Evolutionary conservation across 495 filamentous ascomycete species (phyloP).

Genomic region (Friedmanniomyces simplex): DNA sequence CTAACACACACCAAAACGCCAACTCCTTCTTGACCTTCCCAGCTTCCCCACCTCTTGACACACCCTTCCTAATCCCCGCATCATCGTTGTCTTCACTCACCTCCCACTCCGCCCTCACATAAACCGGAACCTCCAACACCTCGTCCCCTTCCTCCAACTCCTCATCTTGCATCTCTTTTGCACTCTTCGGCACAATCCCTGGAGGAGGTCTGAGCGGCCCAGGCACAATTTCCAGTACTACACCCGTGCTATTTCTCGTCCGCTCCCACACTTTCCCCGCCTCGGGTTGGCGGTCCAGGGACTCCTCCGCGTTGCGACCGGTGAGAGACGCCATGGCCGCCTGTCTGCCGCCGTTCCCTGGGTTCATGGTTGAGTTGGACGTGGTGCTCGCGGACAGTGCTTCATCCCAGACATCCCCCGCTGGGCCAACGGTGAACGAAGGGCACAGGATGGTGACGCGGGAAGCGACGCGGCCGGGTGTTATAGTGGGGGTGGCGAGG

Average conservation of each 20-base stretch:
- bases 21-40: constrained; percentile 62
- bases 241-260: constrained; percentile 87
- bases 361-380: background rate
- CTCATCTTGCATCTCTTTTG: constrained; percentile 14
- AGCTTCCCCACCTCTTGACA: constrained; percentile 38
- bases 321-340: constrained; percentile 17
- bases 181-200: constrained; percentile 7
- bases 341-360: constrained; percentile 7
- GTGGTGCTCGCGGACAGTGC: constrained; percentile 47
- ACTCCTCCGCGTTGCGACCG: background rate
- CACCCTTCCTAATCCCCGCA: constrained; percentile 49
- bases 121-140: constrained; percentile 88
- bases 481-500: constrained; percentile 71
- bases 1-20: constrained; percentile 91
- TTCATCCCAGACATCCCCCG: constrained; percentile 93
- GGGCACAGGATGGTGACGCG: constrained; percentile 90
- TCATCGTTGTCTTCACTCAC: constrained; percentile 39
- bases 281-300: constrained; percentile 42
- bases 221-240: constrained; percentile 84
- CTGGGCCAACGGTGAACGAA: constrained; percentile 88
- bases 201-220: constrained; percentile 31
- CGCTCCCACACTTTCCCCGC: constrained; percentile 92
- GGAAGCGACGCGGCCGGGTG: constrained; percentile 63
- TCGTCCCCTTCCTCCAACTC: constrained; percentile 51
- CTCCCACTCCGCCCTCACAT: constrained; percentile 89